Evolutionary conservation across 2,329 filamentous ascomycete species (phyloP), one percentile per base, ranked within the genome.

Genomic region (Incumbomyces delicatus): DNA sequence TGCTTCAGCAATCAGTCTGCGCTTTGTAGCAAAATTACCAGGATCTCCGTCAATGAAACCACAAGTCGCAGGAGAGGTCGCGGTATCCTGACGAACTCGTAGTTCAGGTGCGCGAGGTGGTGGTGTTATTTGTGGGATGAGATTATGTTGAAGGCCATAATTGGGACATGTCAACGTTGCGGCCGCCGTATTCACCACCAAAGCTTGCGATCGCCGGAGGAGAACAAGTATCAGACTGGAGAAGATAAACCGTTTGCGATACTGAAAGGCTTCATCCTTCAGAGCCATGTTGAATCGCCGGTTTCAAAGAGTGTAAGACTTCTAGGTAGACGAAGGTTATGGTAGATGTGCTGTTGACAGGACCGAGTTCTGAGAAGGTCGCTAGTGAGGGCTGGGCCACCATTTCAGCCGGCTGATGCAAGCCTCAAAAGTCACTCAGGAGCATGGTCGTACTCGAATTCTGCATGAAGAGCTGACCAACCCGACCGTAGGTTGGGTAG

Each of bases 31-130:
- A 10, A 10, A 42, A 38, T 2, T 42, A 47, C 45, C 45, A 22
- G 27, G 10, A 42, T 47, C 38, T 11, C 45, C 45, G n/a, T 35
- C 30, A 16, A 47, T 42, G 27, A 33, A 47, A 6, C 45, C 45
- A 20, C 45, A 47, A n/a, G 45, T 47, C 14, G 37, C 35, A 34
- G 7, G 4, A n/a, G 33, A 38, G 5, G 33, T 12, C 11, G 39
- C 6, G 30, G 18, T 29, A 13, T 41, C 17, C 20, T 41, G 39
- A 41, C 39, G 39, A 31, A 27, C 4, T 3, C 39, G 39, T 27
- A 41, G 27, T 14, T 41, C 39, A 18, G 14, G 7, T 29, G 13
- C 27, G 6, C 13, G 11, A 14, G 39, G 39, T 3, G 39, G 18
- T 14, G 39, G 3, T 29, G 39, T 41, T n/a, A 20, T n/a, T 14